Evolutionary conservation across 768 basidiomycete genomes (phyloP), one percentile per base, ranked within the genome.

Genomic region (Suillus luteus): DNA sequence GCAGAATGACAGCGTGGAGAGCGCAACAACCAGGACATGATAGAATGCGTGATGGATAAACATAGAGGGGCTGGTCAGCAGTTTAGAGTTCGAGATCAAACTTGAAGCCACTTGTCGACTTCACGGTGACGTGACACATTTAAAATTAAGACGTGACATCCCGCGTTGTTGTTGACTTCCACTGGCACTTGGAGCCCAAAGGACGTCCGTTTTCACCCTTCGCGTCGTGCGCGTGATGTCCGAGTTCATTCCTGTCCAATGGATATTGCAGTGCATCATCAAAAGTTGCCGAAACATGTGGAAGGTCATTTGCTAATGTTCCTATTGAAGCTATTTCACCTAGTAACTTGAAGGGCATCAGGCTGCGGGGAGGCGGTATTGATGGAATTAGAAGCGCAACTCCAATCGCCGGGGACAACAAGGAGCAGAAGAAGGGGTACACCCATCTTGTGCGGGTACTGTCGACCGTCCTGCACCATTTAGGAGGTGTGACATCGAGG

Each of bases 261-360:
- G 90, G 90, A 82, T 92, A 10, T 73, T 74, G 33, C 70, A 79
- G 27, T 85, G 89, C 67, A 70, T 91, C 51, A 68, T 83, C 33
- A 27, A 68, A 71, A 10, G 69, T 83, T 14, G 86, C 84, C 0
- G 83, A 87, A 69, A 77, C 76, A 1, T 74, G 84, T 64, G 89
- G 89, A 7, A 81, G 76, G 8, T 75, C 83, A 41, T 59, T 85
- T 15, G 64, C 61, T 64, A 65, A 70, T 4, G 46, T 60, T 0
- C 71, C 71, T 33, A 8, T 38, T 10, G 55, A 58, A 27, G 24
- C 24, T 10, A 46, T 62, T 11, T 38, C 51, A 35, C 65, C 72
- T 11, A 71, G 66, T 0, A 82, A n/a, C n/a, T n/a, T n/a, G n/a
- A n/a, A n/a, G n/a, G n/a, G n/a, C n/a, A n/a, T n/a, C n/a, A n/a